Base-by-base conservation (phyloP, 1,284 basidiomycete species). In the Sanguinoderma infundibulare region DNA sequence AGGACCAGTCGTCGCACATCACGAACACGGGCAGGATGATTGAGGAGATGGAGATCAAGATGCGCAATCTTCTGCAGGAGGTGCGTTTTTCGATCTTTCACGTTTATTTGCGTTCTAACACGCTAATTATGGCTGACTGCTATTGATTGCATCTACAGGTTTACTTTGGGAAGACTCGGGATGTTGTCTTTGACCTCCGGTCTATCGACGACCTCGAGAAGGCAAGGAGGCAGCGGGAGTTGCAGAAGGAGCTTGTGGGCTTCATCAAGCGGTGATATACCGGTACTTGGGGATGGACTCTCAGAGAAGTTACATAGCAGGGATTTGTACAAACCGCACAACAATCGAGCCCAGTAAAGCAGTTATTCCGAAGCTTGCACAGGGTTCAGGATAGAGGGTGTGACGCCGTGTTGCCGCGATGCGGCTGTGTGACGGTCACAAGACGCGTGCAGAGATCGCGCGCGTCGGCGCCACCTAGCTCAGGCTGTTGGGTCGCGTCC, bases 11-110 rank as follows among this genome's bases (percentile, higher is more conserved):
- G 22, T 90, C 92, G 39, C 98, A 99, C 76, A 91, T 99, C 60
- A 85, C 87, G 55, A 99, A 99, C 77, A 90, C 93, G 17, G 98
- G 98, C 4, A 87, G 86, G 67, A 91, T 98, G 87, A 90, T 99
- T 67, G 98, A 99, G 77, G 97, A 98, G 67, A 96, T 97, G 92
- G 98, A 99, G 79, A 94, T 95, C 74, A 98, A 98, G 81, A 96
- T 98, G 91, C 88, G 98, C 51, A 98, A 98, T 75, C 82, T 96
- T 61, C 82, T 99, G 50, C 94, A 97, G 73, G 95, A 98, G 79
- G 89, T 85, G 62, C 34, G 79, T 59, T 53, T 10, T 24, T 34
- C 15, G 5, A n/a, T 24, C 20, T 32, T 32, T 15, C 4, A n/a
- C 30, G 28, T 53, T 32, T 7, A 30, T 44, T 17, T 50, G 46